phyloP scores from a whole-genome alignment of 164 flowering plant genomes.

The Tetracentron sinense region DNA sequence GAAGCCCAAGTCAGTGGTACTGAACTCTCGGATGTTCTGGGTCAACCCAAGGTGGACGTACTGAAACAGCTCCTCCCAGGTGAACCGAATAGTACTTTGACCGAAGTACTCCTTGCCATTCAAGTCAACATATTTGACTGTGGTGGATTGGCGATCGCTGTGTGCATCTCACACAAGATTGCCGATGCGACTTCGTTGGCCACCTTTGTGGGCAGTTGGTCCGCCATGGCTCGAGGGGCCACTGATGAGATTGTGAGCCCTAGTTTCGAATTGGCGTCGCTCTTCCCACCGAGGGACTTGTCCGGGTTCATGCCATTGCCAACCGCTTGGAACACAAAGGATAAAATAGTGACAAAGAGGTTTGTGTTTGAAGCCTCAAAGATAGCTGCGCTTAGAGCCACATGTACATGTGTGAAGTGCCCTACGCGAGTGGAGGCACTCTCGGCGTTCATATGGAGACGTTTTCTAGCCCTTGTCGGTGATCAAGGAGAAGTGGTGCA shows the following conservation, averaged over 20 bases:
- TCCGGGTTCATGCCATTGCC: constrained; percentile 6
- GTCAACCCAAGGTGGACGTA: neutral
- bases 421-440: constrained; percentile 48
- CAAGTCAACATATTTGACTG: constrained; percentile 30
- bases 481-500: too few species aligned
- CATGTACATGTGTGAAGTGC: neutral
- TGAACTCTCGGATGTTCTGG: constrained; percentile 4
- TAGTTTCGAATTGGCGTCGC: constrained; percentile 9
- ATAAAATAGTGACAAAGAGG: constrained; percentile 37
- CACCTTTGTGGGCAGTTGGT: constrained; percentile 25
- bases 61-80: constrained; percentile 20
- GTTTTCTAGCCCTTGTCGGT: constrained; percentile 17
- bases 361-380: constrained; percentile 37
- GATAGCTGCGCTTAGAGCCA: constrained; percentile 26
- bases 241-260: constrained; percentile 4
- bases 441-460: constrained; percentile 49
- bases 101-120: constrained; percentile 11
- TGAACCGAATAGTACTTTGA: constrained; percentile 6
- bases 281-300: constrained; percentile 25
- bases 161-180: constrained; percentile 29
- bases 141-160: constrained; percentile 28
- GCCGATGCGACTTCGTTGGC: constrained; percentile 22
- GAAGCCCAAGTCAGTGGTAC: constrained; percentile 2
- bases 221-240: constrained; percentile 18
- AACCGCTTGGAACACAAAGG: too few species aligned